These are phyloP conservation scores for Apiosordaria backusii DNA, from an alignment of 495 filamentous ascomycete species.

Conservation along the genomic window DNA sequence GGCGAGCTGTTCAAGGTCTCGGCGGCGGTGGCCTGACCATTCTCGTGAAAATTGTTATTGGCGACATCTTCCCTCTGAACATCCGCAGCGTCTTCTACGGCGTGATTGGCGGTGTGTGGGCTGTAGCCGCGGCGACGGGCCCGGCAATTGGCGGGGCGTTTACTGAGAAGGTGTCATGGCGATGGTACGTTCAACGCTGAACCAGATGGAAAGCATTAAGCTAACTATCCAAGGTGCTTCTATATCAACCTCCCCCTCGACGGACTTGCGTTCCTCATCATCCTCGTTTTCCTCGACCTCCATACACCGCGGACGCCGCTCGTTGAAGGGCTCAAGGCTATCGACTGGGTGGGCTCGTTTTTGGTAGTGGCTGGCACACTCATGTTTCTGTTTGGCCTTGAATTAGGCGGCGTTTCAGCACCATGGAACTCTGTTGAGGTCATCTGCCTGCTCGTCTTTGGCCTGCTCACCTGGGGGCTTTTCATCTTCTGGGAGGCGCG, in stretches of 20 bases:
- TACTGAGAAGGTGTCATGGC: not conserved
- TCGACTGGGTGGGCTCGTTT: not conserved
- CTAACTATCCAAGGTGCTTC: not conserved
- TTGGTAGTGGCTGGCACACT: not conserved
- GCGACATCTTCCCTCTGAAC: not conserved
- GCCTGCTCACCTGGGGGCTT: not conserved
- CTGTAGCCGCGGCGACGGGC: not conserved
- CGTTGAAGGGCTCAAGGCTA: not conserved
- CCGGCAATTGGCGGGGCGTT: not conserved
- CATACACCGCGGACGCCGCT: not conserved
- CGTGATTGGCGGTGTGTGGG: not conserved
- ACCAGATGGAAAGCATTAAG: not conserved
- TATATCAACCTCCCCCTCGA: not conserved
- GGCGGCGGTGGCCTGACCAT: not conserved
- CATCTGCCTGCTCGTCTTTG: conserved; percentile 4
- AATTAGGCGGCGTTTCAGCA: not conserved
- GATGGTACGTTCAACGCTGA: not conserved
- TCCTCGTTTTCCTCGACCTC: not conserved
- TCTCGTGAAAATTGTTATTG: not conserved
- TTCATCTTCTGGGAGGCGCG: not conserved
- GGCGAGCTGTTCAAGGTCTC: not conserved
- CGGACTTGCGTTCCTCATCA: not conserved
- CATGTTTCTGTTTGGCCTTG: not conserved
- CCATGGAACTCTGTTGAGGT: not conserved
- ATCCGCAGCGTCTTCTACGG: not conserved